Evolutionary conservation across 2,329 filamentous ascomycete genomes (phyloP).

Genomic region (Torrubiellomyces zombiae): DNA sequence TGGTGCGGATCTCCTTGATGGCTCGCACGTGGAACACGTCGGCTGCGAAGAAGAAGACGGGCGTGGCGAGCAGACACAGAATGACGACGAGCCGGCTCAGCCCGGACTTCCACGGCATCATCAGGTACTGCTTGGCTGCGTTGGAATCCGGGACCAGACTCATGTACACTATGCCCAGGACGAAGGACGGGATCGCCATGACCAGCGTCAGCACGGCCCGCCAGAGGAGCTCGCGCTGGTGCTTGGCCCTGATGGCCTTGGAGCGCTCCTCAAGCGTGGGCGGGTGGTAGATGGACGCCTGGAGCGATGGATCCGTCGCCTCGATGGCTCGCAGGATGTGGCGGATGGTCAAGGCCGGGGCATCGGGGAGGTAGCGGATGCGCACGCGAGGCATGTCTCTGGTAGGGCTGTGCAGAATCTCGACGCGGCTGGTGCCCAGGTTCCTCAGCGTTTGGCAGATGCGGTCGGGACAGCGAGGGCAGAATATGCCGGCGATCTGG

Average conservation of each 20-base stretch:
- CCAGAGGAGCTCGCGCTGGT: constrained; percentile 50
- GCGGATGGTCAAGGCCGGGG: constrained; percentile 58
- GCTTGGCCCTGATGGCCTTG: constrained; percentile 50
- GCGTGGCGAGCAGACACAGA: constrained; percentile 66
- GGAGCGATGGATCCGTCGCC: constrained; percentile 47
- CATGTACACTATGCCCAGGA: constrained; percentile 88
- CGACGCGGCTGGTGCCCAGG: constrained; percentile 31
- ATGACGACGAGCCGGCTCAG: constrained; percentile 65
- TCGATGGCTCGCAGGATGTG: constrained; percentile 54
- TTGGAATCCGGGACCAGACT: constrained; percentile 49
- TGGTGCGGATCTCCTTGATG: constrained; percentile 56
- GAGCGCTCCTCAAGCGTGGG: constrained; percentile 74
- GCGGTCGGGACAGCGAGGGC: constrained; percentile 49
- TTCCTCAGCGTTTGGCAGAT: constrained; percentile 36
- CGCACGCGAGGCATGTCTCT: constrained; percentile 49
- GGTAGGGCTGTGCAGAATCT: constrained; percentile 37
- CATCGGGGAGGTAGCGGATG: constrained; percentile 51
- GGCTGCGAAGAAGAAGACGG: constrained; percentile 73
- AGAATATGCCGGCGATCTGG: constrained; percentile 56
- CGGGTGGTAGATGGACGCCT: constrained; percentile 57
- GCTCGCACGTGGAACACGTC: constrained; percentile 72
- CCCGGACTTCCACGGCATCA: constrained; percentile 53
- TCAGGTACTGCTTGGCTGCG: constrained; percentile 44
- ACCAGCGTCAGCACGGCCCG: constrained; percentile 55
- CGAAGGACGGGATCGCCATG: constrained; percentile 64